Base-by-base conservation (phyloP, 441 rosid species). In the Daphne laureola region DNA sequence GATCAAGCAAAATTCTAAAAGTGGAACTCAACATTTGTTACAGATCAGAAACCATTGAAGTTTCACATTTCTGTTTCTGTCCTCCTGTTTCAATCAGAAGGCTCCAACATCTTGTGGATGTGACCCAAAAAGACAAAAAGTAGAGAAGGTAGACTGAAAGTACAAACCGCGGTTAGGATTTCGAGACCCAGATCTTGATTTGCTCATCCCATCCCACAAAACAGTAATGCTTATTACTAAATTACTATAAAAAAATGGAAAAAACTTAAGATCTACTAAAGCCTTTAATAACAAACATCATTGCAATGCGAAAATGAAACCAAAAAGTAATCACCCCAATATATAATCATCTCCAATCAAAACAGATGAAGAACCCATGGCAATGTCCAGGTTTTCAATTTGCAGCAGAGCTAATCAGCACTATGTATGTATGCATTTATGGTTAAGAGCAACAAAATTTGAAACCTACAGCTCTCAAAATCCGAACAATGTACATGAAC, bases 141-240 rank as follows among this genome's bases (percentile, higher is more conserved):
- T 44, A 23, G 25, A 38, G 51, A 45, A 46, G n/a, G n/a, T n/a
- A n/a, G 25, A 43, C 51, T 46, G 36, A 14, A 44, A 61, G 43
- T 13, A 44, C 17, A 57, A 40, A 26, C 56, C 44, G 55, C 38
- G 11, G 1, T 31, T 8, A 31, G 11, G 38, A 31, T 5, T 31
- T 5, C 38, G 11, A 70, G 60, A 59, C 17, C 21, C 65, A 81
- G 81, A 78, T 82, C 83, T 68, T 51, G 71, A 46, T 14, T 38
- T n/a, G 26, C 49, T 23, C 68, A 66, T 54, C 50, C 61, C 50
- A 16, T 54, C 53, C 61, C 50, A 16, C 12, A 46, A 55, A 65
- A 36, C 42, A 18, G 52, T 55, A 13, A 54, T 16, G 17, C 40
- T 18, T 15, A 40, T 7, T 3, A n/a, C n/a, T n/a, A 38, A 49